phyloP scores from a whole-genome alignment of 805 yeast genomes.

The Candida michaelii region DNA sequence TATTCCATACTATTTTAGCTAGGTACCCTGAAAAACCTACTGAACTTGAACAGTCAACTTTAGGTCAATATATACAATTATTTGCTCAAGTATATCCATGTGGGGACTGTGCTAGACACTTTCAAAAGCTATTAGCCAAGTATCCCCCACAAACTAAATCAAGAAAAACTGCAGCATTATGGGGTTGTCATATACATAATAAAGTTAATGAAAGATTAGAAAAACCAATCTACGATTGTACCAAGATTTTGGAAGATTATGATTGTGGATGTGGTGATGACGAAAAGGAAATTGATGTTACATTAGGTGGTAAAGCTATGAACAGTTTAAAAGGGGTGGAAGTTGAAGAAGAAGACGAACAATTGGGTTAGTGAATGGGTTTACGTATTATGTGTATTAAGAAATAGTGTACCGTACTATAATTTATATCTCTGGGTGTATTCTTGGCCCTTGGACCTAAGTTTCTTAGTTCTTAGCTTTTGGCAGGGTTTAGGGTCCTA shows the following conservation, averaged over 20 bases:
- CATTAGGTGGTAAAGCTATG: conserved; percentile 32
- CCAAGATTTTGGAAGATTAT: conserved; percentile 81
- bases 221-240: conserved; percentile 80
- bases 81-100: conserved; percentile 96
- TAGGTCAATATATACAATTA: conserved; percentile 61
- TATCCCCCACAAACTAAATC: conserved; percentile 83
- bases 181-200: conserved; percentile 96
- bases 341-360: conserved; percentile 46
- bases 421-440: no score
- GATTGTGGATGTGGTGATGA: conserved; percentile 94
- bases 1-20: conserved; percentile 89
- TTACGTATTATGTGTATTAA: no score
- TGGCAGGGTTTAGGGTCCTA: no score
- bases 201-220: conserved; percentile 72
- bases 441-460: no score
- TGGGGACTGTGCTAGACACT: conserved; percentile 95
- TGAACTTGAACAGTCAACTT: conserved; percentile 57
- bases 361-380: conserved; percentile 33
- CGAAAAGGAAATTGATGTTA: conserved; percentile 51
- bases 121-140: conserved; percentile 62
- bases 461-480: no score
- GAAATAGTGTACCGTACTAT: no score
- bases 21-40: conserved; percentile 87
- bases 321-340: conserved; percentile 47
- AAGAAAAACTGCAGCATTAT: conserved; percentile 79